These are phyloP conservation scores for Yamadazyma sp. DNA, from an alignment of 1,139 yeast genomes.

Conservation along the genomic window DNA sequence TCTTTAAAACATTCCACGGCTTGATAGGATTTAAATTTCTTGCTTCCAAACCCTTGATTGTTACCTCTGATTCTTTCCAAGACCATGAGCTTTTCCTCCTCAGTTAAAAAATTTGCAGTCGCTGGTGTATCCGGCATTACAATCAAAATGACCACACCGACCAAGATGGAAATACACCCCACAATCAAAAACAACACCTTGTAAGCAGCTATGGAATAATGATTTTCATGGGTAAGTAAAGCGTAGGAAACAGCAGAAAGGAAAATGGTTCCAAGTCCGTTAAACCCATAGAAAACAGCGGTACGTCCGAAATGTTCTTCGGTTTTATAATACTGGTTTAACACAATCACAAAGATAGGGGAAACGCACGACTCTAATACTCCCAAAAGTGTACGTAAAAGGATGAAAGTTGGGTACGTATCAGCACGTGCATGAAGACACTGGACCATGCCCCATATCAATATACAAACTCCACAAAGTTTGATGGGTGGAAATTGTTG, in stretches of 20 bases:
- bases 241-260: conserved; percentile 23
- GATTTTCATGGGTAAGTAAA: conserved; percentile 17
- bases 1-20: conserved; percentile 52
- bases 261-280: conserved; percentile 26
- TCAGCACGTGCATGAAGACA: conserved; percentile 21
- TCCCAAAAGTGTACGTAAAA: conserved; percentile 40
- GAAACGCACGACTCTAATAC: conserved; percentile 50
- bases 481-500: conserved; percentile 37
- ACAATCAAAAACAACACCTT: conserved; percentile 32
- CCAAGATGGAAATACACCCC: conserved; percentile 27
- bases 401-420: conserved; percentile 24
- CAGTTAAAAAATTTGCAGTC: conserved; percentile 38
- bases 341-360: conserved; percentile 56
- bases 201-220: conserved; percentile 29
- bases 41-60: conserved; percentile 58
- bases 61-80: conserved; percentile 38
- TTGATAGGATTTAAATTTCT: conserved; percentile 53
- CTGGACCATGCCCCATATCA: conserved; percentile 25
- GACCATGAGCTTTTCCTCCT: conserved; percentile 43
- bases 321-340: conserved; percentile 23
- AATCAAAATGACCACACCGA: conserved; percentile 24
- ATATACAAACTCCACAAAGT: conserved; percentile 22
- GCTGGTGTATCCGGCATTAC: conserved; percentile 32
- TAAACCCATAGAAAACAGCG: conserved; percentile 14
- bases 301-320: conserved; percentile 22